Conservation (phyloP, 2,329 filamentous ascomycete species). For the Beauveria varroae region DNA sequence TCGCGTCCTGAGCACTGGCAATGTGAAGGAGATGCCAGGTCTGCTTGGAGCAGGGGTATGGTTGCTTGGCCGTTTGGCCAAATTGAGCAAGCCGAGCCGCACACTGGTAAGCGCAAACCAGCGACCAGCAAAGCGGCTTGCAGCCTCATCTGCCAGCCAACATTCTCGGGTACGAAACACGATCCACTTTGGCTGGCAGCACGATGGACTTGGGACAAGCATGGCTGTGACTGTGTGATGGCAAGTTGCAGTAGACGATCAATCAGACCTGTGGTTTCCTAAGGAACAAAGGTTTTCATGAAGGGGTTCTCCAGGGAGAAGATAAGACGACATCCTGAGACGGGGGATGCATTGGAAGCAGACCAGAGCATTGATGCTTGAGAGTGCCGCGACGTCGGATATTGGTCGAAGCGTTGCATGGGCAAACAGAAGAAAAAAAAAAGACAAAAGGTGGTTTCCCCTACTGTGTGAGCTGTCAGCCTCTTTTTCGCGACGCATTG, state of each 20-base stretch:
- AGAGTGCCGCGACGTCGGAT: not conserved
- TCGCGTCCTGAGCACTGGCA: not conserved
- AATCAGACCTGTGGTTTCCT: not conserved
- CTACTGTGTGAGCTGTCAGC: not conserved
- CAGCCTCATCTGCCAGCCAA: not conserved
- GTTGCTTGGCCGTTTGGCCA: too few species aligned
- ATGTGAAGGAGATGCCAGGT: too few species aligned
- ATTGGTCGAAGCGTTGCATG: not conserved
- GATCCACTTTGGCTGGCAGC: not conserved
- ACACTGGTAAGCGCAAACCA: too few species aligned
- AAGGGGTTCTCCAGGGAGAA: not conserved
- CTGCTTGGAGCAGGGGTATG: too few species aligned
- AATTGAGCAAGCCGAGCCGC: too few species aligned
- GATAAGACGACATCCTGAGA: slow-evolving; percentile 3
- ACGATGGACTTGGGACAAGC: not conserved
- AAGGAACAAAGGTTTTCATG: not conserved
- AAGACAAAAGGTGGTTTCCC: not conserved
- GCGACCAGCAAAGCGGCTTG: too few species aligned
- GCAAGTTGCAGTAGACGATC: not conserved
- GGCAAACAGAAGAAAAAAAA: not conserved
- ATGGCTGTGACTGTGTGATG: not conserved
- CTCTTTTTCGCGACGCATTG: not conserved
- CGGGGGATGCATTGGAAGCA: not conserved
- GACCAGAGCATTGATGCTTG: not conserved
- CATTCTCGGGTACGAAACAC: not conserved